Conservation (phyloP, 441 rosid genomes). For the Populus hybrid region DNA sequence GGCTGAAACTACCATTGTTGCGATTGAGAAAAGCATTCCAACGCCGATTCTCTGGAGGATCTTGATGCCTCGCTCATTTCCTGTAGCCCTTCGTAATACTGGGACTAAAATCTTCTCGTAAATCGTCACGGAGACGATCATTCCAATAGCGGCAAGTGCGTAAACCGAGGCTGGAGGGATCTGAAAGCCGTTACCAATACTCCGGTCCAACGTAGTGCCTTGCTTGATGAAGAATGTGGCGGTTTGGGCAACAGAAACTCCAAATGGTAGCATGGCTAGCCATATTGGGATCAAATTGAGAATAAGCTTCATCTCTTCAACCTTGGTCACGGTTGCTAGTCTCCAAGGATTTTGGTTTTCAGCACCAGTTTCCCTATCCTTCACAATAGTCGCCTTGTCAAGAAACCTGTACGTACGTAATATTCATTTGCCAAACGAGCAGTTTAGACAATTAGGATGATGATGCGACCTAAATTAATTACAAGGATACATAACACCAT, state of each 20-base stretch:
- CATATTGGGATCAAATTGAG: slow-evolving; percentile 86
- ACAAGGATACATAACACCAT: background rate
- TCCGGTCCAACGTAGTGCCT: slow-evolving; percentile 49
- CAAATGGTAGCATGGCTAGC: slow-evolving; percentile 69
- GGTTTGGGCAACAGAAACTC: slow-evolving; percentile 61
- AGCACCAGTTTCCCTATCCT: slow-evolving; percentile 26
- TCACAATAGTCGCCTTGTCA: slow-evolving; percentile 76
- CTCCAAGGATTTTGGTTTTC: slow-evolving; percentile 60
- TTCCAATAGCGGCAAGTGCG: slow-evolving; percentile 56
- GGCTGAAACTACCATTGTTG: slow-evolving; percentile 68
- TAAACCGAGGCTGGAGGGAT: slow-evolving; percentile 75
- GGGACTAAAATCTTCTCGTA: slow-evolving; percentile 77
- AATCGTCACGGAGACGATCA: slow-evolving; percentile 49
- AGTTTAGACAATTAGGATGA: background rate
- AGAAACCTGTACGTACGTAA: slow-evolving; percentile 51
- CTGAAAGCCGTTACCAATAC: slow-evolving; percentile 35
- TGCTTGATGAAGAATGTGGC: slow-evolving; percentile 93
- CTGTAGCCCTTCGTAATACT: slow-evolving; percentile 39
- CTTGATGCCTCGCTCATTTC: slow-evolving; percentile 72
- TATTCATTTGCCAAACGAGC: background rate
- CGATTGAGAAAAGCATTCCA: slow-evolving; percentile 74
- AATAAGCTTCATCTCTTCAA: slow-evolving; percentile 79
- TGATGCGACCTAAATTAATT: background rate
- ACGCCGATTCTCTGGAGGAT: slow-evolving; percentile 84
- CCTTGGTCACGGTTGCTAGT: slow-evolving; percentile 71